Percentiles rank a stretch among this genome's conserved stretches.
These are phyloP conservation scores for Rhipidocladum racemiflorum DNA, from an alignment of 176 grass and related monocot genomes.

Conservation along the genomic window DNA sequence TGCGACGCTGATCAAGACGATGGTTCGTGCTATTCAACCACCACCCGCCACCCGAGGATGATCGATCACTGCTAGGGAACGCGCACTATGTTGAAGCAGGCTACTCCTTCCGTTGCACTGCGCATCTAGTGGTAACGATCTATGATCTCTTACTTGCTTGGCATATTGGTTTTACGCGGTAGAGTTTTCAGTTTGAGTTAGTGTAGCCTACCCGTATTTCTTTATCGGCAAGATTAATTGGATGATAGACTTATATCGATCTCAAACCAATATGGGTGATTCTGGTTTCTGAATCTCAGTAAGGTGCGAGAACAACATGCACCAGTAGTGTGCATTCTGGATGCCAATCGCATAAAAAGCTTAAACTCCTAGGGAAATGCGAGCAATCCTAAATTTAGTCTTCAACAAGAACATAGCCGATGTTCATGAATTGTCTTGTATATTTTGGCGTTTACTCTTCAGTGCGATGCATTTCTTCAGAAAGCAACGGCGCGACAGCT, in stretches of 20 bases:
- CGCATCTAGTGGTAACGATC: no score
- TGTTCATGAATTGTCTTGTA: neutral
- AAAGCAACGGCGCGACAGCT: neutral
- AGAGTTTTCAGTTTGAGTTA: no score
- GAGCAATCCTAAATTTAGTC: neutral
- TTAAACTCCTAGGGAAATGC: neutral
- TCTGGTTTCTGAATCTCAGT: neutral
- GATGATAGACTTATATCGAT: neutral
- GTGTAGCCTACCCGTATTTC: no score
- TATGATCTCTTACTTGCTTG: no score
- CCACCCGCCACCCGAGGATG: no score
- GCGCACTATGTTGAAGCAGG: no score
- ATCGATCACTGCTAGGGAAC: no score
- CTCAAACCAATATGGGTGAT: neutral
- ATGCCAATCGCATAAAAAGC: neutral
- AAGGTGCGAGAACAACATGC: neutral
- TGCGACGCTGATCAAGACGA: no score
- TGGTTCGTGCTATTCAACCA: no score
- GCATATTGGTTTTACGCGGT: no score
- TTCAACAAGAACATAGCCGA: neutral
- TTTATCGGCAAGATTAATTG: no score
- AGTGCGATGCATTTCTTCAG: neutral
- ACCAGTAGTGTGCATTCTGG: neutral
- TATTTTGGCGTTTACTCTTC: neutral
- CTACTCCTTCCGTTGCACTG: no score